Conservation (phyloP, 352 stramenopile species). For the Phytophthora cactorum region DNA sequence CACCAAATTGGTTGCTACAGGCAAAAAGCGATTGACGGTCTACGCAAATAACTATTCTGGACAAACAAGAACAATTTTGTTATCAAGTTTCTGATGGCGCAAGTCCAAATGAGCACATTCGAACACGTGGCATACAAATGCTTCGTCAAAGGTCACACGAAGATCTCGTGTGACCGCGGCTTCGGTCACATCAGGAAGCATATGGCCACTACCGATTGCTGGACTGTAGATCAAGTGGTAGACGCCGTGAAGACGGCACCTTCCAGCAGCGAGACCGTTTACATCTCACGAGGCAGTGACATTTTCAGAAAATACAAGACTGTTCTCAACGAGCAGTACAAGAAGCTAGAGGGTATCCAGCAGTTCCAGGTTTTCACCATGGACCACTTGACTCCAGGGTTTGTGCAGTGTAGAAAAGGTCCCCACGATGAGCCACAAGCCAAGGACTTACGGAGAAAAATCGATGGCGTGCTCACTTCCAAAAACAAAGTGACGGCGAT, state of each 20-base stretch:
- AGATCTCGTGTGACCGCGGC: conserved; percentile 21
- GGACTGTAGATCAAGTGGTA: too few relatives aligned
- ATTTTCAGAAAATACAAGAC: too few relatives aligned
- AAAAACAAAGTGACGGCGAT: too few relatives aligned
- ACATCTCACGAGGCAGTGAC: too few relatives aligned
- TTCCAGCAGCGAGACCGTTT: too few relatives aligned
- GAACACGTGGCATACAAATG: conserved; percentile 19
- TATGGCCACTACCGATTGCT: too few relatives aligned
- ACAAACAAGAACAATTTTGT: conserved; percentile 6
- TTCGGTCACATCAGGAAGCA: conserved; percentile 11
- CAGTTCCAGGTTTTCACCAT: background rate
- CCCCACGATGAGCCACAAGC: too few relatives aligned
- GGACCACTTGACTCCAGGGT: background rate
- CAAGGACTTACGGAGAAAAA: too few relatives aligned
- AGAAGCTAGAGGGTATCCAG: background rate
- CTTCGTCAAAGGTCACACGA: conserved; percentile 31
- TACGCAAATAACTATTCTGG: background rate
- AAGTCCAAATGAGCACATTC: conserved; percentile 2
- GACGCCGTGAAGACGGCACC: too few relatives aligned
- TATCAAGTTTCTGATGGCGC: conserved; percentile 14
- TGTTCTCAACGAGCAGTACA: too few relatives aligned
- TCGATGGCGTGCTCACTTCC: too few relatives aligned
- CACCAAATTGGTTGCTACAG: background rate
- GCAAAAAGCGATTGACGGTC: background rate
- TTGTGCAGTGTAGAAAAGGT: too few relatives aligned